phyloP scores from a whole-genome alignment of 1,284 basidiomycete species.

The Microbotryum intermedium region DNA sequence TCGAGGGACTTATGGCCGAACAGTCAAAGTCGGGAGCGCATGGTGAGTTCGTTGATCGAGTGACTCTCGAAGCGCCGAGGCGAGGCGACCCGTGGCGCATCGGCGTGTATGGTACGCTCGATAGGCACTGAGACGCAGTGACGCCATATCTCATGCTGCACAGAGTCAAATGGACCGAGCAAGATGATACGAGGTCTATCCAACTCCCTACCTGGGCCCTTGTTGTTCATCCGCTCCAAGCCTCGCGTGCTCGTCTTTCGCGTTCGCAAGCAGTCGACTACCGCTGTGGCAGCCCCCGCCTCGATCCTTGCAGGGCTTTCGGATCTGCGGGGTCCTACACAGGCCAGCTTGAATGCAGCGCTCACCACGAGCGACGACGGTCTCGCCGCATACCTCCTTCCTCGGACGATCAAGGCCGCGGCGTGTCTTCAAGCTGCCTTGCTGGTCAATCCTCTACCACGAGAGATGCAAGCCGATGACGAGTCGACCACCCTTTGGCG shows the following conservation, averaged over 20 bases:
- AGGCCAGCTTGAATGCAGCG: not conserved
- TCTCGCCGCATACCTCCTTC: slow-evolving; percentile 24
- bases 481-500: slow-evolving; percentile 5
- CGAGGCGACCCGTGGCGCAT: slow-evolving; percentile 4
- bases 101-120: slow-evolving; percentile 12
- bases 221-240: slow-evolving; percentile 15
- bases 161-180: not conserved
- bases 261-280: not conserved
- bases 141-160: not conserved
- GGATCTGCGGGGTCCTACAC: not conserved
- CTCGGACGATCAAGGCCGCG: not conserved
- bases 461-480: not conserved
- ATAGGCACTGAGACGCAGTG: not conserved
- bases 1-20: slow-evolving; percentile 21
- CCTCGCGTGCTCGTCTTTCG: slow-evolving; percentile 25
- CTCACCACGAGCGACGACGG: slow-evolving; percentile 11
- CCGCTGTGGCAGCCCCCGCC: not conserved
- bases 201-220: slow-evolving; percentile 6
- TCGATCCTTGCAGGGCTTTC: slow-evolving; percentile 7
- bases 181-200: not conserved
- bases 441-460: not conserved
- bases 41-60: not conserved
- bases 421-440: not conserved
- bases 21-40: slow-evolving; percentile 4
- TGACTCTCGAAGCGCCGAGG: no score